These are phyloP conservation scores for Paramyrothecium sp. DNA, from an alignment of 2,329 filamentous ascomycete species.

Conservation along the genomic window DNA sequence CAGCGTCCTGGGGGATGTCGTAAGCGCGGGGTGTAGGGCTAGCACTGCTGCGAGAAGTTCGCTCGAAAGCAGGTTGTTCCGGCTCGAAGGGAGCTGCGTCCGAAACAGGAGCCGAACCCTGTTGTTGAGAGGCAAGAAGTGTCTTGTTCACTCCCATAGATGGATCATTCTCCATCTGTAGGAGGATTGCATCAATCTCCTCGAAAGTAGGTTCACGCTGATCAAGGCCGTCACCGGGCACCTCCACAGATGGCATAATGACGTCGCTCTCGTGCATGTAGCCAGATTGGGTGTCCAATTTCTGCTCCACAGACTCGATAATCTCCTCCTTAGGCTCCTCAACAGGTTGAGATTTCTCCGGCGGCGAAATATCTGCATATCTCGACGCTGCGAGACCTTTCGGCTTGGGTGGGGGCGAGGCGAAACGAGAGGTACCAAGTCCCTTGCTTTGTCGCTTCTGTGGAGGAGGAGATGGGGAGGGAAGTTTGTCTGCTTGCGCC, in stretches of 20 bases:
- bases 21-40: constrained; percentile 69
- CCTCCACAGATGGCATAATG: constrained; percentile 9
- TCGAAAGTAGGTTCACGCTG: constrained; percentile 60
- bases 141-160: constrained; percentile 71
- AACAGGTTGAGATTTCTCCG: constrained; percentile 7
- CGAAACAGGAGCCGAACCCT: constrained; percentile 21
- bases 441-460: constrained; percentile 31
- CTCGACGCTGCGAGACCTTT: constrained; percentile 43
- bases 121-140: constrained; percentile 44
- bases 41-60: constrained; percentile 66
- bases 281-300: constrained; percentile 8
- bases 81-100: constrained; percentile 53
- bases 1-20: constrained; percentile 44
- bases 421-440: constrained; percentile 48
- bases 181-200: constrained; percentile 92
- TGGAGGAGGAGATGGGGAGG: constrained; percentile 16
- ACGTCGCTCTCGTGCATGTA: constrained; percentile 11
- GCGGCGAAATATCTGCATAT: constrained; percentile 37
- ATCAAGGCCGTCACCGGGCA: constrained; percentile 15
- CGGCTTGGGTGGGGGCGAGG: constrained; percentile 40
- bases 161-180: constrained; percentile 71
- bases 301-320: constrained; percentile 26
- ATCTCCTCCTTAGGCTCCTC: constrained; percentile 14
- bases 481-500: constrained; percentile 9
- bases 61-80: constrained; percentile 41